Evolutionary conservation across 2,329 filamentous ascomycete species (phyloP).

Genomic region (Aspergillus niger): DNA sequence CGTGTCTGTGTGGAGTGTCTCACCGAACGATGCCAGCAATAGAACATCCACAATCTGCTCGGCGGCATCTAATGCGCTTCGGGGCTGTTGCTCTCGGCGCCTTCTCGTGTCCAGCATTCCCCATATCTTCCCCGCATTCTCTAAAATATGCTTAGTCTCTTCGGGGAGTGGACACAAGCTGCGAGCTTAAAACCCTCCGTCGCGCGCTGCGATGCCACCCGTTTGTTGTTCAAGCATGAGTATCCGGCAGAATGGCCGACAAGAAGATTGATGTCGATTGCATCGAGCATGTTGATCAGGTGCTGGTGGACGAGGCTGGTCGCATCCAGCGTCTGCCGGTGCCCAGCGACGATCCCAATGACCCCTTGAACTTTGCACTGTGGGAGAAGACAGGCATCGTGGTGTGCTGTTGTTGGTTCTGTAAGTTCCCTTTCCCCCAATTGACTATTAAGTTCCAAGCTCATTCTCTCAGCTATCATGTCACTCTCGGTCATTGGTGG

Average conservation of each 20-base stretch:
- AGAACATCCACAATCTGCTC: neutral
- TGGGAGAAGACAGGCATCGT: slow-evolving; percentile 30
- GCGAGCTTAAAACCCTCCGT: too few species aligned
- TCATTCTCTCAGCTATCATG: slow-evolving; percentile 22
- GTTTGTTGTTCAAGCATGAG: neutral
- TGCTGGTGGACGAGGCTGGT: slow-evolving; percentile 23
- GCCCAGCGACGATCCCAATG: slow-evolving; percentile 29
- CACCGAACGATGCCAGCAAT: too few species aligned
- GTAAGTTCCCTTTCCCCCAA: slow-evolving; percentile 7
- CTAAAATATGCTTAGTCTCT: neutral
- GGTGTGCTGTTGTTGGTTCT: slow-evolving; percentile 33
- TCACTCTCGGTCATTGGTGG: slow-evolving; percentile 30
- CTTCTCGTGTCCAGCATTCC: neutral
- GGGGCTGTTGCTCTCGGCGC: neutral
- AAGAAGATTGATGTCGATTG: neutral
- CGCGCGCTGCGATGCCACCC: neutral
- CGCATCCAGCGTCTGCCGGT: slow-evolving; percentile 25
- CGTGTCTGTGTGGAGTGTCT: too few species aligned
- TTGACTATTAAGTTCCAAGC: neutral
- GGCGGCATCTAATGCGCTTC: neutral
- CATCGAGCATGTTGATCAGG: neutral
- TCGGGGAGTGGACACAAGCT: neutral
- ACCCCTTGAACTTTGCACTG: slow-evolving; percentile 27
- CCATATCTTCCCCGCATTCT: neutral
- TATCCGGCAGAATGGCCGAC: neutral